phyloP scores from a whole-genome alignment of 1,139 yeast species.

The Candida smagusa region DNA sequence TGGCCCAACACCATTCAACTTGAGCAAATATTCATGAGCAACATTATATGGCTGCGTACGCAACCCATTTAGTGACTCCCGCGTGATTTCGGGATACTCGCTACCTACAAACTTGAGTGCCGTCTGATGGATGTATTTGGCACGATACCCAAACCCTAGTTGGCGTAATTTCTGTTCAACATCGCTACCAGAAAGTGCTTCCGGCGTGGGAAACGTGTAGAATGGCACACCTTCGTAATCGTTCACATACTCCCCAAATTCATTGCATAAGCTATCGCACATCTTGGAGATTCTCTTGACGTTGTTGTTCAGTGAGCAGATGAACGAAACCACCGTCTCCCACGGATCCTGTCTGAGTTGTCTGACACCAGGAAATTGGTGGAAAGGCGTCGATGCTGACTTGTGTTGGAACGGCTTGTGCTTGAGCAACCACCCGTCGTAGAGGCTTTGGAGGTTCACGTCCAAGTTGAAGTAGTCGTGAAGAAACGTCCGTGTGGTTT shows the following conservation, averaged over 20 bases:
- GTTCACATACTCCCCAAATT: constrained; percentile 66
- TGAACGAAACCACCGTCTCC: constrained; percentile 88
- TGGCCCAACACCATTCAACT: constrained; percentile 90
- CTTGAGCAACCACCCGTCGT: constrained; percentile 55
- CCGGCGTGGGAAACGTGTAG: constrained; percentile 74
- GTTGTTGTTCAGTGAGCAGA: constrained; percentile 94
- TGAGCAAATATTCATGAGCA: constrained; percentile 62
- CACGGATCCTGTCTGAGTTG: constrained; percentile 93
- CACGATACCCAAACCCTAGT: constrained; percentile 88
- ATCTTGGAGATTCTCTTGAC: constrained; percentile 89
- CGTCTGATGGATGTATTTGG: constrained; percentile 80
- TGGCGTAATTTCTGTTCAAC: constrained; percentile 48
- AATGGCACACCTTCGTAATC: constrained; percentile 55
- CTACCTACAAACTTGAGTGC: constrained; percentile 46
- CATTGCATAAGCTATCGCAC: constrained; percentile 76
- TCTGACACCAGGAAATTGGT: constrained; percentile 65
- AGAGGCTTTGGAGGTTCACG: constrained; percentile 51
- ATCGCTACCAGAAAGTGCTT: constrained; percentile 32
- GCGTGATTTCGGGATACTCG: constrained; percentile 29
- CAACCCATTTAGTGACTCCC: constrained; percentile 31
- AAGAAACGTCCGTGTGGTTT: constrained; percentile 40
- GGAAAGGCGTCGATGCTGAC: constrained; percentile 31
- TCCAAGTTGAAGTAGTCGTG: constrained; percentile 69
- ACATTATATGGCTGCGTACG: constrained; percentile 48
- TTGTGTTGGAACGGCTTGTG: constrained; percentile 45